These are phyloP conservation scores for Blastobotrys chiropterorum DNA, from an alignment of 805 yeast species.

Conservation along the genomic window DNA sequence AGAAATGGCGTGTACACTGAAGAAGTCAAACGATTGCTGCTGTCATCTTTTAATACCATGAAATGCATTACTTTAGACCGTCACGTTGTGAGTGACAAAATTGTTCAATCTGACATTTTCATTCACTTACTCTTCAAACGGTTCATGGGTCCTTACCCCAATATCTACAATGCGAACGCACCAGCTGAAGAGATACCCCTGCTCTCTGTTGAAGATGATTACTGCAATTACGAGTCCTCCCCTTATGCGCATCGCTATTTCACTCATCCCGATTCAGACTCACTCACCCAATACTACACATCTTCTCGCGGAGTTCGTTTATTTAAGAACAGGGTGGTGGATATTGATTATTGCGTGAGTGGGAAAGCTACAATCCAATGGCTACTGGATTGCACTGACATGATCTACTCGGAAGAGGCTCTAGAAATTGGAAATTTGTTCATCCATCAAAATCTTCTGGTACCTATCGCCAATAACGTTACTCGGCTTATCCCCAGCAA, in stretches of 20 bases:
- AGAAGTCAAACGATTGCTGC: slow-evolving; percentile 41
- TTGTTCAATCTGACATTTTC: slow-evolving; percentile 57
- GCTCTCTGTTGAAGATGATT: background rate
- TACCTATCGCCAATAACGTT: slow-evolving; percentile 5
- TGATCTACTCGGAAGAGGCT: slow-evolving; percentile 34
- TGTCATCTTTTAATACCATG: slow-evolving; percentile 64
- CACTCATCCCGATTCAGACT: slow-evolving; percentile 83
- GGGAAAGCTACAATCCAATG: slow-evolving; percentile 82
- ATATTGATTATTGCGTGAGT: slow-evolving; percentile 45
- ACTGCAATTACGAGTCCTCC: slow-evolving; percentile 4
- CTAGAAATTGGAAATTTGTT: slow-evolving; percentile 9
- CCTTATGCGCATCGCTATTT: slow-evolving; percentile 74
- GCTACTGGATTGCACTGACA: slow-evolving; percentile 85
- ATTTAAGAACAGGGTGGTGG: slow-evolving; percentile 34
- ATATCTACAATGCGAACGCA: slow-evolving; percentile 54
- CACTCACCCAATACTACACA: slow-evolving; percentile 73
- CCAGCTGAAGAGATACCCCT: background rate
- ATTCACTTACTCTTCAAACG: slow-evolving; percentile 56
- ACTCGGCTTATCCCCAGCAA: slow-evolving; percentile 2
- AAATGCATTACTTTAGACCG: slow-evolving; percentile 63
- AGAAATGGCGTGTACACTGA: slow-evolving; percentile 43
- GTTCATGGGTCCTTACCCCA: slow-evolving; percentile 61
- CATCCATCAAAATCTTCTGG: slow-evolving; percentile 10
- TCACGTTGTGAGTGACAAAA: slow-evolving; percentile 47
- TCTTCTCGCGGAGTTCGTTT: slow-evolving; percentile 61